Conservation (phyloP, 176 grass and related monocot genomes). For the Poa pratensis region DNA sequence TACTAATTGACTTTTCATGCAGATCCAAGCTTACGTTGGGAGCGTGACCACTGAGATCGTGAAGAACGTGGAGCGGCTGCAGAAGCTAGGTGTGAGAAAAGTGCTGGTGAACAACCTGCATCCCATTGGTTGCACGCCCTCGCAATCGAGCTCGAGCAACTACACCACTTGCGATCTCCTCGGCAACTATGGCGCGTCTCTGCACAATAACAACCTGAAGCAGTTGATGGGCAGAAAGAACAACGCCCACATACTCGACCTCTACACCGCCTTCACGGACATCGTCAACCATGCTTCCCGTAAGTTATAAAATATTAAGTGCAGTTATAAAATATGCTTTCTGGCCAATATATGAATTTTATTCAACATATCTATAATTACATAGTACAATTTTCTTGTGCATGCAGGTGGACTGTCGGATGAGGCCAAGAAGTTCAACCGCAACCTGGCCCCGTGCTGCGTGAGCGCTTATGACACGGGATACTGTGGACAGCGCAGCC, state of each 20-base stretch:
- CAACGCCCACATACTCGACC: background rate
- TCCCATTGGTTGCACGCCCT: conserved; percentile 51
- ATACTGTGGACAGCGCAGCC: background rate
- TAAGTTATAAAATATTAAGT: background rate
- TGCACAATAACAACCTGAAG: conserved; percentile 1
- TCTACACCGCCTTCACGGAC: conserved; percentile 4
- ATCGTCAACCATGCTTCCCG: background rate
- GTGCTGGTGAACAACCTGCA: conserved; percentile 46
- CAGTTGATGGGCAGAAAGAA: background rate
- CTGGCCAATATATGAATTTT: background rate
- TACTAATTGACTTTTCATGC: background rate
- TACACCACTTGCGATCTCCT: conserved; percentile 9
- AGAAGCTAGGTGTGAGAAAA: conserved; percentile 29
- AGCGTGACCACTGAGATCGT: background rate
- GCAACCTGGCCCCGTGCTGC: background rate
- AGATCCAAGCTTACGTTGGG: background rate
- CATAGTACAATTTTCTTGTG: background rate
- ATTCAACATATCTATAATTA: background rate
- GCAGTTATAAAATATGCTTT: no score
- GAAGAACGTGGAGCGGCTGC: conserved; percentile 21
- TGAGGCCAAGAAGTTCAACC: background rate
- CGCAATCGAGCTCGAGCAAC: conserved; percentile 14
- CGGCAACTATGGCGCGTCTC: background rate
- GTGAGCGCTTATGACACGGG: background rate
- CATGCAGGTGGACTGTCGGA: background rate